These are phyloP conservation scores for Sporothrix sp. DNA, from an alignment of 2,329 filamentous ascomycete species.

Conservation along the genomic window DNA sequence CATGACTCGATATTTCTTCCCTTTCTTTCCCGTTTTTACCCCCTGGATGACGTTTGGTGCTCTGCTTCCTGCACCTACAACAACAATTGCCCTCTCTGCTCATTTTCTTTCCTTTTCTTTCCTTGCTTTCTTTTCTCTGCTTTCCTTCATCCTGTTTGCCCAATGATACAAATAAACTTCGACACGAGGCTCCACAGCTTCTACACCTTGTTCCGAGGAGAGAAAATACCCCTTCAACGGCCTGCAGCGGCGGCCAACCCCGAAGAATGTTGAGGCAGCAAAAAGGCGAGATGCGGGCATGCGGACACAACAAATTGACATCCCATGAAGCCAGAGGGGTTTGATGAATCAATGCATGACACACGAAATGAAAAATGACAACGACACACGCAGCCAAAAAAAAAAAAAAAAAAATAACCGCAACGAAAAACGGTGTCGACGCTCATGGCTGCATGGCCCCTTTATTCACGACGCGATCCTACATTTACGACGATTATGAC, in stretches of 20 bases:
- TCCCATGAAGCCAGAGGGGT: neutral
- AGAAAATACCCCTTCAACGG: slow-evolving; percentile 20
- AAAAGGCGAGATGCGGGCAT: neutral
- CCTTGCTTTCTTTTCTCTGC: neutral
- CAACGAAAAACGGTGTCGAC: slow-evolving; percentile 1
- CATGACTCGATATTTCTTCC: too few relatives aligned
- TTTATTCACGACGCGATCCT: slow-evolving; percentile 3
- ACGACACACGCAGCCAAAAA: neutral
- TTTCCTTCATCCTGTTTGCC: neutral
- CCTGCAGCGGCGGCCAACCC: slow-evolving; percentile 4
- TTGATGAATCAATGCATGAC: neutral
- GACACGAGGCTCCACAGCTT: slow-evolving; percentile 28
- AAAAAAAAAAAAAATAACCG: neutral
- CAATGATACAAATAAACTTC: slow-evolving; percentile 23
- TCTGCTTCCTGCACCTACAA: neutral
- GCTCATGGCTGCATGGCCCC: neutral
- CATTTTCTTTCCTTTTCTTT: neutral
- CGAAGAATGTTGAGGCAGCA: neutral
- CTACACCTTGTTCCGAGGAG: slow-evolving; percentile 15
- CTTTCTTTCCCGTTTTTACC: neutral
- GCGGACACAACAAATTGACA: slow-evolving; percentile 5
- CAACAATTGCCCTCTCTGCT: too few relatives aligned
- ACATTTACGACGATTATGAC: slow-evolving; percentile 9
- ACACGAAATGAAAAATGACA: neutral
- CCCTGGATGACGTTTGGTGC: neutral